Evolutionary conservation across 148 eudicot genomes (phyloP).

Genomic region (Vaccinium myrtillus): DNA sequence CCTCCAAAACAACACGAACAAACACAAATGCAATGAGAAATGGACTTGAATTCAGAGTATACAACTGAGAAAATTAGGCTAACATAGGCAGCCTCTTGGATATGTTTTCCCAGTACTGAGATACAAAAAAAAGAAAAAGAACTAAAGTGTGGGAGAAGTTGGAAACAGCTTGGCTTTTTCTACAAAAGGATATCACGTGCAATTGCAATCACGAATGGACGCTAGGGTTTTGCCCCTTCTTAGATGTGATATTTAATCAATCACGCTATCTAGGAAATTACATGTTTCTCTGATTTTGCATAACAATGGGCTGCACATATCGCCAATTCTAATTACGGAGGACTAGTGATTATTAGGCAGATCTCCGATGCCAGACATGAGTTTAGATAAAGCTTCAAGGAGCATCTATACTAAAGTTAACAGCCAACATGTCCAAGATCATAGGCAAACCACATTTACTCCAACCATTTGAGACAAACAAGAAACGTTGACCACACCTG

Average conservation of each 20-base stretch:
- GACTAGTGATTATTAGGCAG: background rate
- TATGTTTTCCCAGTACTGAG: background rate
- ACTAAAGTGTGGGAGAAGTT: background rate
- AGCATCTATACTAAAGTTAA: no score
- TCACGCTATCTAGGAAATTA: background rate
- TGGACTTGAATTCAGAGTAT: background rate
- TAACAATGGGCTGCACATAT: conserved; percentile 4
- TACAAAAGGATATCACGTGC: background rate
- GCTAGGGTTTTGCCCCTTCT: background rate
- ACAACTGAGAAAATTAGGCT: background rate
- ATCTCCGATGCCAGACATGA: background rate
- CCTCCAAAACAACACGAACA: background rate
- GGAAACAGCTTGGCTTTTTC: background rate
- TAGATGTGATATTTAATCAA: background rate
- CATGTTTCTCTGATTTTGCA: background rate
- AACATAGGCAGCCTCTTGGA: background rate
- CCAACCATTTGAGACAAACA: no score
- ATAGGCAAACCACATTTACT: no score
- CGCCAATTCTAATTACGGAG: background rate
- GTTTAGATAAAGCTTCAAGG: no score
- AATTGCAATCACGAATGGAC: background rate
- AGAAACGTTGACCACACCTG: no score
- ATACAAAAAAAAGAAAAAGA: background rate
- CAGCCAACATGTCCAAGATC: no score
- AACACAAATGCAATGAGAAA: background rate